Conservation (phyloP, 2,329 filamentous ascomycete genomes). For the Cadophora gregata region DNA sequence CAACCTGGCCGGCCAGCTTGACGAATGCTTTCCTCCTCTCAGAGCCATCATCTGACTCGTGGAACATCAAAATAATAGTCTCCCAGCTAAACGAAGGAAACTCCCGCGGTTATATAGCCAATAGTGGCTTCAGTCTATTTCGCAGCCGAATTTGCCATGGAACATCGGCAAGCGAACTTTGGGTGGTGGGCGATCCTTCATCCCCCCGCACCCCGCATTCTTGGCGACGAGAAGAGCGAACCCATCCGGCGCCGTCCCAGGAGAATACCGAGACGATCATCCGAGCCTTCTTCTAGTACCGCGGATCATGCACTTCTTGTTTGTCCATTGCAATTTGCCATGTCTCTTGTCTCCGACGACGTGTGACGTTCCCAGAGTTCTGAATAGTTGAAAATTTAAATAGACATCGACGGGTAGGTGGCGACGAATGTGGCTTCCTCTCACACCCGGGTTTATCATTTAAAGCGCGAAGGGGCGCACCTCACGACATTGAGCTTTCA, state of each 20-base stretch:
- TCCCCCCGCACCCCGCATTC: constrained; percentile 13
- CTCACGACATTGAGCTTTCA: neutral
- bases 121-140: neutral
- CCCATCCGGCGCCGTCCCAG: too few species aligned
- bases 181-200: neutral
- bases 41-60: too few species aligned
- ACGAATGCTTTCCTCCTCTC: too few species aligned
- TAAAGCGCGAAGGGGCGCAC: neutral
- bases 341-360: neutral
- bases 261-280: neutral
- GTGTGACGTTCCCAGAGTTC: neutral
- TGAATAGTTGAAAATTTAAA: neutral
- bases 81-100: neutral
- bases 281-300: neutral
- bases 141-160: constrained; percentile 4
- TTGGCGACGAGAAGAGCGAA: neutral
- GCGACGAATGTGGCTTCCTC: neutral
- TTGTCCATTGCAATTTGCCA: neutral
- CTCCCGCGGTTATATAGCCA: neutral
- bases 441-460: neutral
- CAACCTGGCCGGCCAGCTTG: too few species aligned
- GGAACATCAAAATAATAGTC: neutral
- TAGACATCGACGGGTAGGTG: neutral
- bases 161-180: neutral
- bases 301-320: neutral